Percentiles rank a stretch among this genome's conserved stretches.
Conservation (phyloP, 768 basidiomycete species). For the Mycena vitilis region DNA sequence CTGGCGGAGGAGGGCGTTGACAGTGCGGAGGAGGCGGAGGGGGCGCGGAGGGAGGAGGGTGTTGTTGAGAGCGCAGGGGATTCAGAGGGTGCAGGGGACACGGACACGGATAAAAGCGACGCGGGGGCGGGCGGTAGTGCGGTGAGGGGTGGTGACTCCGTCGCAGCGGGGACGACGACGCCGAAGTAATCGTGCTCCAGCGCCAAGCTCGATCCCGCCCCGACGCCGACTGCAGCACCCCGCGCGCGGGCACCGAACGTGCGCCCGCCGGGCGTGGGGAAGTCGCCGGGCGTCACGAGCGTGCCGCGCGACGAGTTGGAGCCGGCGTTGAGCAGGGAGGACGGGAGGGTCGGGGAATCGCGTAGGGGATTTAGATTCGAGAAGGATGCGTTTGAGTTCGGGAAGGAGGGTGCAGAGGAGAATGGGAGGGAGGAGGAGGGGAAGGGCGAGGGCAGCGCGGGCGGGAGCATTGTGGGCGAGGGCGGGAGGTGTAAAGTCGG, state of each 20-base stretch:
- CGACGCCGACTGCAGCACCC: too few species aligned
- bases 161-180: not conserved
- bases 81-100: not conserved
- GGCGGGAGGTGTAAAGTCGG: not conserved
- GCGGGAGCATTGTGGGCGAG: not conserved
- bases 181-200: not conserved
- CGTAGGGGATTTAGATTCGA: too few species aligned
- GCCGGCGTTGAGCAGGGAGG: not conserved
- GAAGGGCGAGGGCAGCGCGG: too few species aligned
- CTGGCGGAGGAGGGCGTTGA: not conserved
- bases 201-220: not conserved
- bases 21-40: too few species aligned
- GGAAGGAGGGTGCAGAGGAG: too few species aligned
- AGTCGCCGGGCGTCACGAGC: not conserved
- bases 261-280: not conserved
- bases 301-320: not conserved
- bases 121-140: not conserved
- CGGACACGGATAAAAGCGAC: not conserved
- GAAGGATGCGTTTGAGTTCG: too few species aligned
- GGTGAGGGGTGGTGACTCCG: too few species aligned
- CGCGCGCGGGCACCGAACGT: not conserved
- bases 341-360: too few species aligned
- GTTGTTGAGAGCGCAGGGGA: not conserved
- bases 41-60: too few species aligned
- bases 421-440: too few species aligned